Conservation (phyloP, 805 yeast genomes). For the Teunomyces lycoperdinae region DNA sequence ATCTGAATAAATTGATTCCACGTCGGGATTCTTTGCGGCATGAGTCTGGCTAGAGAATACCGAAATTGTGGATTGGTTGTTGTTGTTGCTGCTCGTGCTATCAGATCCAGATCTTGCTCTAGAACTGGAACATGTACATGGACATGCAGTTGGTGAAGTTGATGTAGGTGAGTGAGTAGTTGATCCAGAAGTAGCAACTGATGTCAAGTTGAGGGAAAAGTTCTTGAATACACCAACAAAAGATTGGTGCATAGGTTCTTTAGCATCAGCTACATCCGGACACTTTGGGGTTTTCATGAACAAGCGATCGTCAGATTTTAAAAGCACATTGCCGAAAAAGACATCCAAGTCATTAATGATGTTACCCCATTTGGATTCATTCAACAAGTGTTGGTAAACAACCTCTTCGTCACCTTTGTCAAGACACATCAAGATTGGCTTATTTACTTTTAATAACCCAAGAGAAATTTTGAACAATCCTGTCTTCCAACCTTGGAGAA, state of each 20-base stretch:
- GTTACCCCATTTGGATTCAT: slow-evolving; percentile 45
- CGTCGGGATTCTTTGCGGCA: slow-evolving; percentile 5
- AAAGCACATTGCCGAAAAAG: slow-evolving; percentile 37
- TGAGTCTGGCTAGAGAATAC: slow-evolving; percentile 16
- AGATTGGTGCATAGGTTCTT: slow-evolving; percentile 8
- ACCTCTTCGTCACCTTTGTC: slow-evolving; percentile 40
- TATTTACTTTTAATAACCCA: slow-evolving; percentile 49
- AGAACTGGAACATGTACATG: slow-evolving; percentile 13
- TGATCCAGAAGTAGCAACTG: slow-evolving; percentile 6
- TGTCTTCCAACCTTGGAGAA: slow-evolving; percentile 54
- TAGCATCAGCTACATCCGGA: background rate
- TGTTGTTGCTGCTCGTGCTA: slow-evolving; percentile 5
- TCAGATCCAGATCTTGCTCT: slow-evolving; percentile 8
- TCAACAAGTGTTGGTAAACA: slow-evolving; percentile 40
- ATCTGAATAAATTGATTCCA: slow-evolving; percentile 15
- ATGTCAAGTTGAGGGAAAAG: slow-evolving; percentile 20
- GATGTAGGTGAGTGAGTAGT: slow-evolving; percentile 1
- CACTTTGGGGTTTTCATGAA: slow-evolving; percentile 13
- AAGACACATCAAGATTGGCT: slow-evolving; percentile 39
- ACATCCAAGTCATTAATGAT: slow-evolving; percentile 33
- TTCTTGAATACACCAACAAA: slow-evolving; percentile 30
- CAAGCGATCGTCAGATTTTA: slow-evolving; percentile 34
- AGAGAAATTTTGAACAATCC: slow-evolving; percentile 53
- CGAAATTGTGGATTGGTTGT: slow-evolving; percentile 19
- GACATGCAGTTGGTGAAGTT: slow-evolving; percentile 1